phyloP scores from a whole-genome alignment of 192 early-diverging fungal genomes.

The Backusella australiensis region DNA sequence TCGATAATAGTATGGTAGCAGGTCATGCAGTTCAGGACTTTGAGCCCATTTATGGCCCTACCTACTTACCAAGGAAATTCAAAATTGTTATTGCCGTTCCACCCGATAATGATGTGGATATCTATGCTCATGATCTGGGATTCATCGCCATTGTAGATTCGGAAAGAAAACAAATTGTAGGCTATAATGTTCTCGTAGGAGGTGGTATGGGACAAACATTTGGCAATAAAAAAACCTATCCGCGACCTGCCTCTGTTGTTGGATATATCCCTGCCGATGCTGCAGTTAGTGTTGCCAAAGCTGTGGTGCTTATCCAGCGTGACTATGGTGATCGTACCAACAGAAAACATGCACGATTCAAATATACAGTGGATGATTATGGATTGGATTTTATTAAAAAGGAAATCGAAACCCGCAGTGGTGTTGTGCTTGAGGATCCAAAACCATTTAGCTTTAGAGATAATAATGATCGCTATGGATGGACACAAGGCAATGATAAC shows the following conservation, averaged over 20 bases:
- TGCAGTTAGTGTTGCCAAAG: slow-evolving; percentile 79
- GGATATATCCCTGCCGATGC: slow-evolving; percentile 77
- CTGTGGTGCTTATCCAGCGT: slow-evolving; percentile 87
- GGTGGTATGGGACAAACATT: slow-evolving; percentile 99
- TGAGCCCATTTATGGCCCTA: slow-evolving; percentile 91
- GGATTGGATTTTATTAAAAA: slow-evolving; percentile 86
- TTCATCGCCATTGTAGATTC: slow-evolving; percentile 82
- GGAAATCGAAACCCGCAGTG: slow-evolving; percentile 80
- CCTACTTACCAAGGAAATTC: slow-evolving; percentile 95
- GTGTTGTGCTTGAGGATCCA: slow-evolving; percentile 65
- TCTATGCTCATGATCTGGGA: slow-evolving; percentile 94
- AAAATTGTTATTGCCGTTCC: slow-evolving; percentile 91
- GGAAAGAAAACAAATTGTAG: slow-evolving; percentile 64
- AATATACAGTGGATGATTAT: slow-evolving; percentile 97
- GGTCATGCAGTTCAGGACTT: slow-evolving; percentile 74
- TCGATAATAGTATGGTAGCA: slow-evolving; percentile 85
- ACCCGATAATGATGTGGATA: slow-evolving; percentile 94
- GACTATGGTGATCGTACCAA: slow-evolving; percentile 94
- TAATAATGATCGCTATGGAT: slow-evolving; percentile 94
- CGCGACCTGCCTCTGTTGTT: slow-evolving; percentile 71
- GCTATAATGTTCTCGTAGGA: slow-evolving; percentile 92
- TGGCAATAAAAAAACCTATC: slow-evolving; percentile 96
- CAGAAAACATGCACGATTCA: slow-evolving; percentile 94
- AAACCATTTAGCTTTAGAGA: slow-evolving; percentile 75
- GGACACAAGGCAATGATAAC: slow-evolving; percentile 66